phyloP scores from a whole-genome alignment of 2,329 filamentous ascomycete species.

The Chaetomium sp. region DNA sequence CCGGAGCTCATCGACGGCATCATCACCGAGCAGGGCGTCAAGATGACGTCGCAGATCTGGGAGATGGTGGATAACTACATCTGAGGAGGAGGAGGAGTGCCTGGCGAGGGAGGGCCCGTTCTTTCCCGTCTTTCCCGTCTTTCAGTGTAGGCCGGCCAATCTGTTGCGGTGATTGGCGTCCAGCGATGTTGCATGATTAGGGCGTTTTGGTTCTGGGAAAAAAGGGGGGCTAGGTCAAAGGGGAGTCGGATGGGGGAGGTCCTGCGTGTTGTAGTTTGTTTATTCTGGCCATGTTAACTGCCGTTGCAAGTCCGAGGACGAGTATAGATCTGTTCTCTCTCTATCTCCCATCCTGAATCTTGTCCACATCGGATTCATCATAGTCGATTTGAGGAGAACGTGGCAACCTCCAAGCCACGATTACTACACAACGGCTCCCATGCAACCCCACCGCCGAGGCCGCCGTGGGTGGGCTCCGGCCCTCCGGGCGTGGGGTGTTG shows the following conservation, averaged over 20 bases:
- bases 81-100: constrained; percentile 2
- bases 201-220: constrained; percentile 9
- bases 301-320: background rate
- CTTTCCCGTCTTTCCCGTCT: background rate
- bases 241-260: background rate
- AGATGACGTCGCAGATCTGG: constrained; percentile 54
- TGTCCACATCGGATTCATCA: background rate
- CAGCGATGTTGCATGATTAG: constrained; percentile 8
- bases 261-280: background rate
- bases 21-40: constrained; percentile 74
- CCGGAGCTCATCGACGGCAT: constrained; percentile 70
- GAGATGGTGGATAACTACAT: constrained; percentile 35
- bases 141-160: background rate
- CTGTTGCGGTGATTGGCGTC: background rate
- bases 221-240: background rate
- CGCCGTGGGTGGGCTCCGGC: constrained; percentile 4
- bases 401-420: background rate
- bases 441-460: constrained; percentile 12
- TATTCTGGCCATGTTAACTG: background rate
- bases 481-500: constrained; percentile 21
- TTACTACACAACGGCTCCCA: background rate
- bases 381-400: background rate
- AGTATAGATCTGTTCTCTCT: background rate
- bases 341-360: background rate
- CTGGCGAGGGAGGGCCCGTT: background rate